Conservation (phyloP, 371 early-diverging fungal genomes). For the Funneliformis caledonium region DNA sequence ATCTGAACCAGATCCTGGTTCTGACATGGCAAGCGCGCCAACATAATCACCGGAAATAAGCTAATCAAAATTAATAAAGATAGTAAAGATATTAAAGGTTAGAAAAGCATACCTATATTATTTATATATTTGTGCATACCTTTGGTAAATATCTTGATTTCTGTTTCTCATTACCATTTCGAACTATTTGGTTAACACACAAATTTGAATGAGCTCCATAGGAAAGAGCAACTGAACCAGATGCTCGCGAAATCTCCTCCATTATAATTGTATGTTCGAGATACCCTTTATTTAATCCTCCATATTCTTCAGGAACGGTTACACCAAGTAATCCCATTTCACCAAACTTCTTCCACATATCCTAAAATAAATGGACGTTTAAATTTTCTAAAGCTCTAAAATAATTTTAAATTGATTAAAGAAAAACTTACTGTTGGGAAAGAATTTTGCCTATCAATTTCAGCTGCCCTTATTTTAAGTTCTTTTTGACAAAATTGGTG, state of each 20-base stretch:
- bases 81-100: neutral
- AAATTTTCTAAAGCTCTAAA: neutral
- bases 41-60: slow-evolving; percentile 90
- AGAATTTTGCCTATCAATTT: slow-evolving; percentile 84
- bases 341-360: slow-evolving; percentile 97
- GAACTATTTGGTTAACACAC: slow-evolving; percentile 95
- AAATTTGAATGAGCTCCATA: slow-evolving; percentile 98
- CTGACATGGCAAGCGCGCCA: slow-evolving; percentile 97
- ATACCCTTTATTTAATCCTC: slow-evolving; percentile 93
- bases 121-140: slow-evolving; percentile 43
- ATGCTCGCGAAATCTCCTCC: slow-evolving; percentile 93
- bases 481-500: slow-evolving; percentile 82
- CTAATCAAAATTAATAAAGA: slow-evolving; percentile 31
- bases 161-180: slow-evolving; percentile 91
- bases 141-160: slow-evolving; percentile 92
- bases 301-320: slow-evolving; percentile 85
- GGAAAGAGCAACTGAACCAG: slow-evolving; percentile 90
- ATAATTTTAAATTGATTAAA: neutral
- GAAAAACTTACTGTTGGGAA: slow-evolving; percentile 75
- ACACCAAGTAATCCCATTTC: slow-evolving; percentile 95
- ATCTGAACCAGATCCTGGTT: slow-evolving; percentile 91
- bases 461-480: slow-evolving; percentile 81
- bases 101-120: neutral
- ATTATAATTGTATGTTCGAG: slow-evolving; percentile 90
- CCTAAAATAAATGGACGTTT: slow-evolving; percentile 47